A percentile compares a stretch with the other conserved stretches of the same genome.
phyloP scores from a whole-genome alignment of 2,329 filamentous ascomycete species.

The Magnaporthiopsis rhizophila region DNA sequence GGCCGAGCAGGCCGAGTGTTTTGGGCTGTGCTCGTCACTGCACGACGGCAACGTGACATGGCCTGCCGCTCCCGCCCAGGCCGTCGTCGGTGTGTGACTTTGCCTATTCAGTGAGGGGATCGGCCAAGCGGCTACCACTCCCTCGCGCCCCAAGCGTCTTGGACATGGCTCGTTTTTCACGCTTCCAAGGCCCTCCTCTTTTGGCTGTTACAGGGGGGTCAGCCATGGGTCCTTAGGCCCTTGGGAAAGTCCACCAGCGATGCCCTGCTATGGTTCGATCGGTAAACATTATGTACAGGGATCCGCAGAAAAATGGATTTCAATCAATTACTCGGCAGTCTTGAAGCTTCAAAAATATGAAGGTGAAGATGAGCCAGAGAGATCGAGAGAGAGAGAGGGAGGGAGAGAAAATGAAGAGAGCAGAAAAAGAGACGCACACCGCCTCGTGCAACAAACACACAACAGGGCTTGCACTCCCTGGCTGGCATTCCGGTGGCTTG shows the following conservation, averaged over 20 bases:
- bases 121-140: not conserved
- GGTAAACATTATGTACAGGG: not conserved
- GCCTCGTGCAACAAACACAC: not conserved
- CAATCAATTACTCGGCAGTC: not conserved
- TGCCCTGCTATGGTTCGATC: not conserved
- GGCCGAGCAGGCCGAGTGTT: not conserved
- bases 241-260: too few relatives aligned
- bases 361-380: not conserved
- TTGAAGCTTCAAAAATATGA: not conserved
- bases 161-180: not conserved
- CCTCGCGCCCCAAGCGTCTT: not conserved
- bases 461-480: not conserved
- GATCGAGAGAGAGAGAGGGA: not conserved
- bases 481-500: not conserved
- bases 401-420: not conserved
- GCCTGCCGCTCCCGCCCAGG: not conserved
- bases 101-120: not conserved
- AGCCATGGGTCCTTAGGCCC: not conserved
- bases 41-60: not conserved
- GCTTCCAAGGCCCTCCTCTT: not conserved
- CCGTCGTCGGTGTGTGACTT: not conserved
- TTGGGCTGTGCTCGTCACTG: not conserved
- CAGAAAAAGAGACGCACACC: not conserved
- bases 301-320: not conserved
- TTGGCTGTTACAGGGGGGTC: not conserved